phyloP scores from a whole-genome alignment of 139 green algal genomes.

The Chlamydomonas applanata region DNA sequence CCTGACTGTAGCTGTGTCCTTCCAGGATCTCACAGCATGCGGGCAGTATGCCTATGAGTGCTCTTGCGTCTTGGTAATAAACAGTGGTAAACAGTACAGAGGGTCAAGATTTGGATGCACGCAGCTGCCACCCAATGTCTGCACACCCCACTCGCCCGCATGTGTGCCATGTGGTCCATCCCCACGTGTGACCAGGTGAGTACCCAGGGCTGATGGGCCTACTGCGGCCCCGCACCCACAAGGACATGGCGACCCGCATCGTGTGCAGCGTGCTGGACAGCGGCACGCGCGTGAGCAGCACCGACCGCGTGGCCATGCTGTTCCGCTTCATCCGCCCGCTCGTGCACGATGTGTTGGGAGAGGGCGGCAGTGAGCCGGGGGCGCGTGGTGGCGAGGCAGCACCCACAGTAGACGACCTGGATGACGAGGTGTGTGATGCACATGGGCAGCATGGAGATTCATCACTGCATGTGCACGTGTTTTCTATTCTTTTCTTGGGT shows the following conservation, averaged over 20 bases:
- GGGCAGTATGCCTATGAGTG: not conserved
- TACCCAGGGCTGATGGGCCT: constrained; percentile 83
- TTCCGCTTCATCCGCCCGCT: constrained; percentile 77
- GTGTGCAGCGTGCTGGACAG: constrained; percentile 54
- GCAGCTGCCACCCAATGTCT: too few relatives aligned
- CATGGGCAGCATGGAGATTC: not conserved
- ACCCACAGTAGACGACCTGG: constrained; percentile 37
- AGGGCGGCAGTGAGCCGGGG: too few relatives aligned
- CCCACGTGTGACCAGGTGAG: constrained; percentile 19
- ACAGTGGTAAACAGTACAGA: too few relatives aligned
- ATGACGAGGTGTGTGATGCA: constrained; percentile 63
- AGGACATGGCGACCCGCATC: constrained; percentile 71
- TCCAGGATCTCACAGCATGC: too few relatives aligned
- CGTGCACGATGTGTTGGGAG: constrained; percentile 50
- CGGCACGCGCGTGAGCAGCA: constrained; percentile 24
- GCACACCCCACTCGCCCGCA: not conserved
- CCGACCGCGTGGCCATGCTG: constrained; percentile 62
- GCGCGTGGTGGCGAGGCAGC: too few relatives aligned
- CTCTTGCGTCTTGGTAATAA: too few relatives aligned
- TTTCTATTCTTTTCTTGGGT: too few relatives aligned
- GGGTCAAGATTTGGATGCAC: too few relatives aligned
- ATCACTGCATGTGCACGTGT: not conserved
- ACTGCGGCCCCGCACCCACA: constrained; percentile 63
- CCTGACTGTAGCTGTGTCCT: too few relatives aligned
- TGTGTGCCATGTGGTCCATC: not conserved